phyloP scores from a whole-genome alignment of 768 basidiomycete species.

The Scleroderma citrinum region DNA sequence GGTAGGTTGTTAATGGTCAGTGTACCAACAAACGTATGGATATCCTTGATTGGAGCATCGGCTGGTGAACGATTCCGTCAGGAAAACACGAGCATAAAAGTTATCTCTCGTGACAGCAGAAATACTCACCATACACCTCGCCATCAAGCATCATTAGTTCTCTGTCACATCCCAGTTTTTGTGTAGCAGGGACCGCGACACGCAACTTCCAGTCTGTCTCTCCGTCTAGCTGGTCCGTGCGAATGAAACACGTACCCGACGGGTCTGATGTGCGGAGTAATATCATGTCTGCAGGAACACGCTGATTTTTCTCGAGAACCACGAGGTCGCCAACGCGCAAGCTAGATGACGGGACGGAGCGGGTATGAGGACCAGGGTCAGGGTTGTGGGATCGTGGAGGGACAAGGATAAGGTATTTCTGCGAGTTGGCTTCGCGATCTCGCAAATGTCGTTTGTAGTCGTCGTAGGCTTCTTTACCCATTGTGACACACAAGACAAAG shows the following conservation, averaged over 20 bases:
- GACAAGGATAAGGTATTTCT: slow-evolving; percentile 81
- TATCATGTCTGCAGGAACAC: slow-evolving; percentile 92
- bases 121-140: slow-evolving; percentile 74
- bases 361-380: slow-evolving; percentile 47
- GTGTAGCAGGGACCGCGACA: slow-evolving; percentile 80
- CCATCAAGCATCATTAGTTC: slow-evolving; percentile 64
- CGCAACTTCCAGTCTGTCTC: slow-evolving; percentile 99
- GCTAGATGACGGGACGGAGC: slow-evolving; percentile 81
- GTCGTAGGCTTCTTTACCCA: slow-evolving; percentile 99
- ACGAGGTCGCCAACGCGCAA: slow-evolving; percentile 90
- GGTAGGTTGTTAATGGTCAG: slow-evolving; percentile 58
- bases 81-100: not conserved
- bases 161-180: slow-evolving; percentile 56
- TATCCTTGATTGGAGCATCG: slow-evolving; percentile 94
- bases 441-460: slow-evolving; percentile 93
- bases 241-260: slow-evolving; percentile 92
- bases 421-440: slow-evolving; percentile 93
- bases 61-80: slow-evolving; percentile 39
- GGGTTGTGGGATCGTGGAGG: slow-evolving; percentile 24
- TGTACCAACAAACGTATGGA: slow-evolving; percentile 92
- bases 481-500: slow-evolving; percentile 90
- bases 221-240: slow-evolving; percentile 96
- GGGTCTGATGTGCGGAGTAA: slow-evolving; percentile 83
- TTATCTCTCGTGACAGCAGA: too few species aligned
- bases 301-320: slow-evolving; percentile 91